Evolutionary conservation across 225 moss, liverwort and hornwort genomes (phyloP).

Genomic region (Sphagnum contortum): DNA sequence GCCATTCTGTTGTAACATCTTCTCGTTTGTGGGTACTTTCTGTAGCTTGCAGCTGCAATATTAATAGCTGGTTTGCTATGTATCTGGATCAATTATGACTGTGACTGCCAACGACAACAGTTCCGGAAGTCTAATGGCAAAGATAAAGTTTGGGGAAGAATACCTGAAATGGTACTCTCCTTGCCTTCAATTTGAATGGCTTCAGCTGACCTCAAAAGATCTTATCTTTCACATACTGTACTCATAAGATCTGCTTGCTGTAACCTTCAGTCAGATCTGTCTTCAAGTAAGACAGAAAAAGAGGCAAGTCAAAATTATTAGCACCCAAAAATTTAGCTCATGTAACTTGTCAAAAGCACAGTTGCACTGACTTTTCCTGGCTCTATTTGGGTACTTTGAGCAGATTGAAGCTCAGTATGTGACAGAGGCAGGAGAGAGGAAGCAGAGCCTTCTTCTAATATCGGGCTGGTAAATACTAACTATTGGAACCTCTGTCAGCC

Average conservation of each 20-base stretch:
- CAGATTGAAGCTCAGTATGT: conserved; percentile 87
- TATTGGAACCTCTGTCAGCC: not conserved
- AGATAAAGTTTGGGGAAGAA: conserved; percentile 80
- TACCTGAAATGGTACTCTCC: conserved; percentile 61
- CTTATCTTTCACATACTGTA: too few species aligned
- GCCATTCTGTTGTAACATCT: not conserved
- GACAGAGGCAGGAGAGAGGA: conserved; percentile 75
- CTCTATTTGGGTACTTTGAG: not conserved
- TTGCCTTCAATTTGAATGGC: too few species aligned
- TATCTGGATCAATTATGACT: conserved; percentile 89
- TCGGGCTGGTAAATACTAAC: conserved; percentile 68
- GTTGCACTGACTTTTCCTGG: too few species aligned
- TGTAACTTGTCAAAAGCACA: too few species aligned
- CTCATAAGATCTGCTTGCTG: too few species aligned
- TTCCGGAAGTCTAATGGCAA: conserved; percentile 79
- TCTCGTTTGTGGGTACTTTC: not conserved
- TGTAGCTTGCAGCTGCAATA: conserved; percentile 55
- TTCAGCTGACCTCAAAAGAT: too few species aligned
- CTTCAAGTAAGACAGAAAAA: too few species aligned
- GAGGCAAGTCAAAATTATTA: too few species aligned
- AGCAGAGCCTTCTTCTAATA: conserved; percentile 77
- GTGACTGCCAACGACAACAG: conserved; percentile 78
- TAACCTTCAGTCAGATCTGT: too few species aligned
- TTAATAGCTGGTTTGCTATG: conserved; percentile 66
- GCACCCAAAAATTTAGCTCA: too few species aligned